Percentiles rank a stretch among this genome's conserved stretches.
Evolutionary conservation across 2,329 filamentous ascomycete species (phyloP).

Genomic region (Emmonsiellopsis sp.): DNA sequence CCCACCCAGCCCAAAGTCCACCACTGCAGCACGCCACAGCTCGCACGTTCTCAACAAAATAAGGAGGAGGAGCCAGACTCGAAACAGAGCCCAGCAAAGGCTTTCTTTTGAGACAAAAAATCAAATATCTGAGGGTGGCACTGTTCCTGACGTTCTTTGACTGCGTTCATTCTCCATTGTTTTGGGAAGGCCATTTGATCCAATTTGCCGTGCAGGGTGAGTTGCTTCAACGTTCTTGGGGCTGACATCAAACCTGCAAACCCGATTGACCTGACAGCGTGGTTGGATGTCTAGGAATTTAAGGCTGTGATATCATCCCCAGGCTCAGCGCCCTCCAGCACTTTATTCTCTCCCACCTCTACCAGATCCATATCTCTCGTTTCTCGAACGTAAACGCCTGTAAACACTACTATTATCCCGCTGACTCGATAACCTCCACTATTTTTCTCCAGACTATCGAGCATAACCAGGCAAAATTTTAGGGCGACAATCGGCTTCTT

Average conservation of each 20-base stretch:
- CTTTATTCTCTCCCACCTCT: not conserved
- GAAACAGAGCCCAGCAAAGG: not conserved
- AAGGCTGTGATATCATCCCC: not conserved
- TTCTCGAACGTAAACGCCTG: too few relatives aligned
- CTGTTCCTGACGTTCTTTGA: not conserved
- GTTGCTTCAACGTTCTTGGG: not conserved
- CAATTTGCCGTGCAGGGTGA: not conserved
- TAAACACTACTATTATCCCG: too few relatives aligned
- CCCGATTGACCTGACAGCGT: not conserved
- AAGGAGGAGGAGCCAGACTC: not conserved
- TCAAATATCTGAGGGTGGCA: not conserved
- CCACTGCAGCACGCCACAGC: not conserved
- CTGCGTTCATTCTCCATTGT: not conserved
- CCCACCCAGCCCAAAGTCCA: not conserved
- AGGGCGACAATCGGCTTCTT: too few relatives aligned
- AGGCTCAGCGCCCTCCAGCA: not conserved
- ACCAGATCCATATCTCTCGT: too few relatives aligned
- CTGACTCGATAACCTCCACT: too few relatives aligned
- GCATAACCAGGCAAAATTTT: too few relatives aligned
- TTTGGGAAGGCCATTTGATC: not conserved
- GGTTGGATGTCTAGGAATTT: not conserved
- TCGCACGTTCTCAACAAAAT: not conserved
- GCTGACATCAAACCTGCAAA: not conserved
- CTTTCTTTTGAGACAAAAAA: not conserved
- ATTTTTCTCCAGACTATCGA: too few relatives aligned